Evolutionary conservation across 1,139 yeast genomes (phyloP), one percentile per base, ranked within the genome.

Genomic region (Zygotorulaspora mrakii): DNA sequence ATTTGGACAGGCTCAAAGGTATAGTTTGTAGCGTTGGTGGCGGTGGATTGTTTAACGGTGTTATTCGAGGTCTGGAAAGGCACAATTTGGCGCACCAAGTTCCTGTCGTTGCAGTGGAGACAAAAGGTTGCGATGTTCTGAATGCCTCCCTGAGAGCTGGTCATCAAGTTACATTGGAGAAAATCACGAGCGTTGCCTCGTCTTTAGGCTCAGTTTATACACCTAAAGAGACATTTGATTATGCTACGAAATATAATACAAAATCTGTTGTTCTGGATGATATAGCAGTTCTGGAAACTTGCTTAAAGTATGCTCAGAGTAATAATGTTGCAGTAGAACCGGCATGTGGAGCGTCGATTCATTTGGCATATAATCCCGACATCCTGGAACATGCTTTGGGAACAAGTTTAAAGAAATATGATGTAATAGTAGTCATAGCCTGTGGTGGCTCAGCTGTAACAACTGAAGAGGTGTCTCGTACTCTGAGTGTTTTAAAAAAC

Each of bases 1-100:
- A 47, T 14, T 41, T 57, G 7, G 27, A 41, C 12, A 64, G 63
- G 28, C 68, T 83, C 5, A 77, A 72, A 49, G 86, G 80, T 0
- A 66, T 82, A 29, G 76, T 80, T 0, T 73, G 85, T 52, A 76
- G 87, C 18, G 77, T 78, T 36, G 91, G 89, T 6, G 91, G 89
- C 4, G 89, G 88, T 5, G 89, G 91, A 0, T 67, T 82, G 21
- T 79, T 74, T 62, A 70, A 72, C 52, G 91, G 91, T 0, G 62
- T 82, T 4, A 73, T 77, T 30, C 59, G 64, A 41, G 89, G 89
- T 0, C 57, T 81, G 43, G 59, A 66, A 31, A 62, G 67, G 30
- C 62, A 73, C 47, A 59, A 63, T 2, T 52, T 74, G 45, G 55
- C 63, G 1, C 42, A 55, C 3, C 54, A 61, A 16, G 69, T 74